Percentiles rank a stretch among this genome's conserved stretches.
Evolutionary conservation across 163 green algal species (phyloP).

Genomic region (Coccomyxa subellipsoidea): DNA sequence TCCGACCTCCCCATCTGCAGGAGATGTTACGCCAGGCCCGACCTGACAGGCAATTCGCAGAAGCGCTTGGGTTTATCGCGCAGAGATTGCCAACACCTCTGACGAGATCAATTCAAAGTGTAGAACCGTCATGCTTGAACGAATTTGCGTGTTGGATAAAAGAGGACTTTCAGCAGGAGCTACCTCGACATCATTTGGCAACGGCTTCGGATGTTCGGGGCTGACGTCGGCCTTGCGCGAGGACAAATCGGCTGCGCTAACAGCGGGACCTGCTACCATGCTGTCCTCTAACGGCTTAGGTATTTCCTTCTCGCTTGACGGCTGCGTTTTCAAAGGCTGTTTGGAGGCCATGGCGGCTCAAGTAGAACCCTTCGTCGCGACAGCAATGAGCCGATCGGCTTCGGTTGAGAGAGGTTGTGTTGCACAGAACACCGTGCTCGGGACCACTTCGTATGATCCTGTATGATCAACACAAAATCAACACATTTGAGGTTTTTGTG

Average conservation of each 20-base stretch:
- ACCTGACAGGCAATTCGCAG: neutral
- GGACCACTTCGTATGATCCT: neutral
- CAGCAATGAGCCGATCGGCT: neutral
- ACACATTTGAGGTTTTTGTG: too few relatives aligned
- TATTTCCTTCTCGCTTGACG: neutral
- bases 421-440: neutral
- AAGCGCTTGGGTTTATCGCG: neutral
- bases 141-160: neutral
- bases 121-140: neutral
- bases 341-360: neutral
- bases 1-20: neutral
- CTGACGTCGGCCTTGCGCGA: neutral
- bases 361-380: neutral
- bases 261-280: neutral
- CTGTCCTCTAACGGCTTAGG: neutral
- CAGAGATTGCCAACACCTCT: neutral
- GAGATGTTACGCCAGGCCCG: neutral
- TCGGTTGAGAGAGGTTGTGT: neutral
- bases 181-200: neutral
- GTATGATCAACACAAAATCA: neutral
- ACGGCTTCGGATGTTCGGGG: neutral
- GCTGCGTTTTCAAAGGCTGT: neutral
- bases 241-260: neutral
- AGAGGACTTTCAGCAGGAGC: neutral
- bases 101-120: too few relatives aligned